Evolutionary conservation across 2,329 filamentous ascomycete species (phyloP), one percentile per base, ranked within the genome.

Genomic region (Emergomyces africanus): DNA sequence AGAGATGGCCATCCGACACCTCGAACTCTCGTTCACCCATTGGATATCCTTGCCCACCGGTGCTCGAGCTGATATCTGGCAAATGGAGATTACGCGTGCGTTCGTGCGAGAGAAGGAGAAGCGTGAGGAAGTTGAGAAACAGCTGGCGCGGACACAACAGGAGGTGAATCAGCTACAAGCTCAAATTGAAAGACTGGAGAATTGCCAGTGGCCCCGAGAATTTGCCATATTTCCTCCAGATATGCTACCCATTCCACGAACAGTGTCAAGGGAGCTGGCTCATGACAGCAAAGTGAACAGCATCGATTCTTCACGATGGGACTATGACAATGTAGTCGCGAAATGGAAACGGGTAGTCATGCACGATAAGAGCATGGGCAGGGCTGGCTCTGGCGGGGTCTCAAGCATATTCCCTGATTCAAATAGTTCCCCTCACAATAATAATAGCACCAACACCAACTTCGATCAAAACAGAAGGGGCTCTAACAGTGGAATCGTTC

Each of bases 11-110:
- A 78, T 82, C 46, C 81, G 87, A 60, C 92, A 97, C 69, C 72
- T 96, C 5, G 81, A 87, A n/a, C 83, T 85, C 15, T 85, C 89
- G 0, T 95, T 85, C 69, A 79, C 81, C 6, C 86, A 89, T 48
- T 97, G 91, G 91, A 82, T 82, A 57, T 77, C 77, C 1, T 76
- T 94, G 30, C 73, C 84, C 0, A 64, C 71, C 1, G 79, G 81
- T 41, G 78, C 81, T 25, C 79, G 81, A 57, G 69, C 67, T 57
- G 72, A 77, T 23, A 61, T 69, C 18, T 79, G 77, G 77, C 75
- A 75, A 53, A 68, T 77, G 5, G 77, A 79, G 57, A 72, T 78
- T 57, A 72, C 72, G 9, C 72, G 76, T 55, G 75, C 77, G n/a
- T 78, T 75, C 62, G 75, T 71, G 10, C 69, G 71, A 2, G 77